Percentiles rank a stretch among this genome's conserved stretches.
These are phyloP conservation scores for Acephala macrosclerotiorum DNA, from an alignment of 2,329 filamentous ascomycete genomes.

Conservation along the genomic window DNA sequence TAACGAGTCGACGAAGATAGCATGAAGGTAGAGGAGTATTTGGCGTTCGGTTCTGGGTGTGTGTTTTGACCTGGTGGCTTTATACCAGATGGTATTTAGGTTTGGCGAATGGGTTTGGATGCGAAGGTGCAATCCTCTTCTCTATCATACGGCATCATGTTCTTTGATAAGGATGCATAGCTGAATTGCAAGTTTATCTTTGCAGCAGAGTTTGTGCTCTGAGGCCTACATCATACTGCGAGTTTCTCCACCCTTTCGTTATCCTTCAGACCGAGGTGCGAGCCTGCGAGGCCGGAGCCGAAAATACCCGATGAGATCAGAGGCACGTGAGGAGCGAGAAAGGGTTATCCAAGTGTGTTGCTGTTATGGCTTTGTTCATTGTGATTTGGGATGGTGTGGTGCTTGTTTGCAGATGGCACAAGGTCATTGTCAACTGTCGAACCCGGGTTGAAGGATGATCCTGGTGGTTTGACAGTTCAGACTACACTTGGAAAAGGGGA, in stretches of 20 bases:
- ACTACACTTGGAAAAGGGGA: too few relatives aligned
- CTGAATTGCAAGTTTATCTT: not conserved
- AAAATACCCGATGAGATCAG: conserved; percentile 2
- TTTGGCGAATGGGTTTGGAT: not conserved
- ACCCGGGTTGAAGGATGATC: too few relatives aligned
- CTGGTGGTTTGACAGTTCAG: too few relatives aligned
- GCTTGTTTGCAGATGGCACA: too few relatives aligned
- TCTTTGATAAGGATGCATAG: not conserved
- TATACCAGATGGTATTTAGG: conserved; percentile 1
- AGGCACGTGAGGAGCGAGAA: not conserved
- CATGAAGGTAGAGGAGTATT: conserved; percentile 3
- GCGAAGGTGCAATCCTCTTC: not conserved
- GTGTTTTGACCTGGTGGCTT: not conserved
- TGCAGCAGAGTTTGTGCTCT: not conserved
- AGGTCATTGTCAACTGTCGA: too few relatives aligned
- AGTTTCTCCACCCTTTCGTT: conserved; percentile 4
- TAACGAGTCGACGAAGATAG: conserved; percentile 1
- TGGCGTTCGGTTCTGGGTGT: not conserved
- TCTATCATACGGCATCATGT: not conserved
- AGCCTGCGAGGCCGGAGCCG: conserved; percentile 7
- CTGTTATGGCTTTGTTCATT: not conserved
- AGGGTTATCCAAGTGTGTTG: not conserved
- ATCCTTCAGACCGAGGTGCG: conserved; percentile 11
- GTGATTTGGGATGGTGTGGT: not conserved
- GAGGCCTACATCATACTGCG: not conserved